Evolutionary conservation across 2,329 filamentous ascomycete species (phyloP).

Genomic region (Mariannaea elegans): DNA sequence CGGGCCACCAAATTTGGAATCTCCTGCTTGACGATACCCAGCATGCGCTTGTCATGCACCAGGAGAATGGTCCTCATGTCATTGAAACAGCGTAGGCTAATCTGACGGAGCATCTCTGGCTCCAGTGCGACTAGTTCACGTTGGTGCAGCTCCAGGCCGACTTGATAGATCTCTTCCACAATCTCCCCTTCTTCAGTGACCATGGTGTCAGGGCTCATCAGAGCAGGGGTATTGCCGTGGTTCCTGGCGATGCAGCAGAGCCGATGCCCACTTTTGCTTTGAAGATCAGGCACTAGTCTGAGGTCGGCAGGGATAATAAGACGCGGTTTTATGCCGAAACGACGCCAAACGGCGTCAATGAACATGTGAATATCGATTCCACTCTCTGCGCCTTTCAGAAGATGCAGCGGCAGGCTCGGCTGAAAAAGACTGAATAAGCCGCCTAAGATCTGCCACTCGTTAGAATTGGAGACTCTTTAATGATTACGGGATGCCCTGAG

Average conservation of each 20-base stretch:
- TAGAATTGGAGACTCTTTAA: neutral
- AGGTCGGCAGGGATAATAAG: conserved; percentile 47
- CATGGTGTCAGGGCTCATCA: conserved; percentile 13
- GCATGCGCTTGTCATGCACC: conserved; percentile 54
- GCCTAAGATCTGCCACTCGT: conserved; percentile 42
- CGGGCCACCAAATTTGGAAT: conserved; percentile 37
- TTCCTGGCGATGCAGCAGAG: conserved; percentile 42
- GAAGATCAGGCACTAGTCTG: conserved; percentile 41
- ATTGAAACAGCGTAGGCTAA: conserved; percentile 51
- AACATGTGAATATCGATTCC: conserved; percentile 53
- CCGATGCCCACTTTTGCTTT: conserved; percentile 35
- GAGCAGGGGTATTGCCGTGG: neutral
- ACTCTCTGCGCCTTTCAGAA: conserved; percentile 49
- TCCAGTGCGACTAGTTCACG: conserved; percentile 46
- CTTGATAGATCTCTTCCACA: conserved; percentile 47
- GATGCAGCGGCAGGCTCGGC: conserved; percentile 42
- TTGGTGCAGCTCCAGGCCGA: conserved; percentile 52
- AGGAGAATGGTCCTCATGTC: conserved; percentile 52
- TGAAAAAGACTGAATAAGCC: conserved; percentile 45
- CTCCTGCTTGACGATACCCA: conserved; percentile 50
- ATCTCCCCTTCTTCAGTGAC: conserved; percentile 35
- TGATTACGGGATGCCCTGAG: neutral
- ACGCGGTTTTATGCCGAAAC: conserved; percentile 43
- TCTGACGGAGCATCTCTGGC: conserved; percentile 44
- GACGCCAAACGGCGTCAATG: conserved; percentile 38